Evolutionary conservation across 1,284 basidiomycete genomes (phyloP).

Genomic region (Cryptococcus maquisensis): DNA sequence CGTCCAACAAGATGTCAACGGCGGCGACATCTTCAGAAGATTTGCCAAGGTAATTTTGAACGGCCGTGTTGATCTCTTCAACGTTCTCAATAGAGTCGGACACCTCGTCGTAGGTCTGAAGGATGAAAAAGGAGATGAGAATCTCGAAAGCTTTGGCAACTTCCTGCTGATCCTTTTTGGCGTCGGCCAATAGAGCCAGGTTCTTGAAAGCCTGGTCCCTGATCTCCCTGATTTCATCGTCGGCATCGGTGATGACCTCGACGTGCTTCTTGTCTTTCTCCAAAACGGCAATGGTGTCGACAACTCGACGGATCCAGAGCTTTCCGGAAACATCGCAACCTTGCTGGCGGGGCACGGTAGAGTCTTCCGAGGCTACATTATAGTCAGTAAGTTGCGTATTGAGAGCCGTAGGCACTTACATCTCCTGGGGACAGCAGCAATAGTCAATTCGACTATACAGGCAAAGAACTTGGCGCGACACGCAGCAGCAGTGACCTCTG

Average conservation of each 20-base stretch:
- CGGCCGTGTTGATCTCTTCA: slow-evolving; percentile 49
- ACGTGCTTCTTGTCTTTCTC: slow-evolving; percentile 70
- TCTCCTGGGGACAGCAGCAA: slow-evolving; percentile 56
- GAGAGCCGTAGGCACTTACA: slow-evolving; percentile 40
- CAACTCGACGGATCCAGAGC: slow-evolving; percentile 72
- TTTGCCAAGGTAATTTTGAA: slow-evolving; percentile 14
- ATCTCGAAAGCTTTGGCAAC: slow-evolving; percentile 60
- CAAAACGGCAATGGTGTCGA: slow-evolving; percentile 57
- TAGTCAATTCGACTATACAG: slow-evolving; percentile 70
- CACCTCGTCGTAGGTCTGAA: slow-evolving; percentile 66
- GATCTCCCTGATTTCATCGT: slow-evolving; percentile 58
- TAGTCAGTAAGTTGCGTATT: slow-evolving; percentile 21
- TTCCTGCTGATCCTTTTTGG: slow-evolving; percentile 53
- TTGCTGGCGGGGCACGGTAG: slow-evolving; percentile 56
- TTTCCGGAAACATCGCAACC: slow-evolving; percentile 67
- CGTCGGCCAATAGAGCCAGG: slow-evolving; percentile 25
- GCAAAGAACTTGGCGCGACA: slow-evolving; percentile 69
- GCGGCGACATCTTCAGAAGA: slow-evolving; percentile 54
- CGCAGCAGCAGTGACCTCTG: slow-evolving; percentile 62
- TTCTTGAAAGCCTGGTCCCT: slow-evolving; percentile 54
- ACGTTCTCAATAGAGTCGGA: slow-evolving; percentile 58
- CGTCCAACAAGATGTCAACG: slow-evolving; percentile 81
- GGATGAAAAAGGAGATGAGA: slow-evolving; percentile 63
- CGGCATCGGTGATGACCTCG: slow-evolving; percentile 55
- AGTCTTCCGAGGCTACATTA: slow-evolving; percentile 20